A percentile compares a stretch with the other conserved stretches of the same genome.
These are phyloP conservation scores for Calonectria honghensis DNA, from an alignment of 2,329 filamentous ascomycete genomes.

Conservation along the genomic window DNA sequence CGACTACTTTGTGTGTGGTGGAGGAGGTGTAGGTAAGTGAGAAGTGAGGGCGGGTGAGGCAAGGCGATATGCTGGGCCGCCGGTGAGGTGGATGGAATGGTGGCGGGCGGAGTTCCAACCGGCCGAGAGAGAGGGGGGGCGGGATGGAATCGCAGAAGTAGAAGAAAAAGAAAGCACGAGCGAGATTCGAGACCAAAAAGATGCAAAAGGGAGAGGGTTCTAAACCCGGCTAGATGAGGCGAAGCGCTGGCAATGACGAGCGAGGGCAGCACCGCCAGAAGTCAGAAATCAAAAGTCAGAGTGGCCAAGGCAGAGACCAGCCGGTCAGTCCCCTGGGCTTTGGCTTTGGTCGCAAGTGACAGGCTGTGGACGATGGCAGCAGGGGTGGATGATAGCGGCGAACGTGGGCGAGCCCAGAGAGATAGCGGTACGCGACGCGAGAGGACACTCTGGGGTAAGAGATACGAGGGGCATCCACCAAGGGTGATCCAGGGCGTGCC, in stretches of 20 bases:
- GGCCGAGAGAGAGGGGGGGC: conserved; percentile 10
- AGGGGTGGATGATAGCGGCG: conserved; percentile 52
- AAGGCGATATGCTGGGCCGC: conserved; percentile 28
- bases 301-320: conserved; percentile 45
- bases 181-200: conserved; percentile 11
- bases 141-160: conserved; percentile 11
- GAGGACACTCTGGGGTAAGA: conserved; percentile 55
- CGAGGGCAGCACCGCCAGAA: conserved; percentile 28
- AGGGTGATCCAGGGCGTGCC: conserved; percentile 37
- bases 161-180: conserved; percentile 26
- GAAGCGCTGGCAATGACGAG: conserved; percentile 35
- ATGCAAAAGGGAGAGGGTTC: conserved; percentile 16
- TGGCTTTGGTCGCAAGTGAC: conserved; percentile 48
- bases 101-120: conserved; percentile 30
- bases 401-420: conserved; percentile 45
- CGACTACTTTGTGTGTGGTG: conserved; percentile 21
- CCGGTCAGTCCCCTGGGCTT: conserved; percentile 31
- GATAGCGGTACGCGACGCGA: conserved; percentile 56
- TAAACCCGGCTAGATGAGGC: conserved; percentile 35
- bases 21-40: conserved; percentile 24
- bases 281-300: conserved; percentile 30
- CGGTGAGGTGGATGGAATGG: conserved; percentile 28
- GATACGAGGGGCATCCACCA: conserved; percentile 52
- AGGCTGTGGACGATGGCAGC: conserved; percentile 45
- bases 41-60: conserved; percentile 14